phyloP scores from a whole-genome alignment of 345 rosid genomes.

The Mangifera indica region DNA sequence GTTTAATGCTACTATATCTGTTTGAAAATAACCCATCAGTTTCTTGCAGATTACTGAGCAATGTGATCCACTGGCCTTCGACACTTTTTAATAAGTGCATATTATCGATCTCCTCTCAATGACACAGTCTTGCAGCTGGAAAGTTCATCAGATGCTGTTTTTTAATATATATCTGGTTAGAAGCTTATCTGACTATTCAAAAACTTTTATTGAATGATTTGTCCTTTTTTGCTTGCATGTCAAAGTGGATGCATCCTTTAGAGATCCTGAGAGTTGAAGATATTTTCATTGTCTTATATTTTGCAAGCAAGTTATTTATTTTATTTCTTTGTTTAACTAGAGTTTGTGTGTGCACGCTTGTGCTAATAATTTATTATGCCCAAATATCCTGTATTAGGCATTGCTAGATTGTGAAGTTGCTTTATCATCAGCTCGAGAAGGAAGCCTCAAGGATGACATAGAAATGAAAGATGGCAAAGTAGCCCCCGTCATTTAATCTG shows the following conservation, averaged over 20 bases:
- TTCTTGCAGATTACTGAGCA: slow-evolving; percentile 54
- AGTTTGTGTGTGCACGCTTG: not conserved
- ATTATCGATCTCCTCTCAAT: slow-evolving; percentile 82
- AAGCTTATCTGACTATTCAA: slow-evolving; percentile 12
- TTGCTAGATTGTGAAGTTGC: slow-evolving; percentile 74
- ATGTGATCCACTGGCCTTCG: slow-evolving; percentile 84
- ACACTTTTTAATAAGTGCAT: slow-evolving; percentile 79
- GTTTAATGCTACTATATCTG: not conserved
- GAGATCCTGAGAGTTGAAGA: not conserved
- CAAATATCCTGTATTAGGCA: slow-evolving; percentile 44
- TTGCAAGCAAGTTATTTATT: not conserved
- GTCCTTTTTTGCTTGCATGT: not conserved
- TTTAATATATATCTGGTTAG: slow-evolving; percentile 80
- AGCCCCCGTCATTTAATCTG: slow-evolving; percentile 43
- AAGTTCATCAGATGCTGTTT: slow-evolving; percentile 63
- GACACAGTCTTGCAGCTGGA: slow-evolving; percentile 65
- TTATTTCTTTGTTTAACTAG: not conserved
- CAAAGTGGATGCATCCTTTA: not conserved
- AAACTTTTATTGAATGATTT: not conserved
- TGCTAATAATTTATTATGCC: not conserved
- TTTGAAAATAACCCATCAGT: slow-evolving; percentile 10
- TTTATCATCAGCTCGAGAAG: slow-evolving; percentile 45
- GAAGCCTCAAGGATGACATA: slow-evolving; percentile 31
- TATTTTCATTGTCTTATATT: not conserved
- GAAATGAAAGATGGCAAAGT: slow-evolving; percentile 31